Conservation (phyloP, 306 rosid genomes). For the Prunus mongolica region DNA sequence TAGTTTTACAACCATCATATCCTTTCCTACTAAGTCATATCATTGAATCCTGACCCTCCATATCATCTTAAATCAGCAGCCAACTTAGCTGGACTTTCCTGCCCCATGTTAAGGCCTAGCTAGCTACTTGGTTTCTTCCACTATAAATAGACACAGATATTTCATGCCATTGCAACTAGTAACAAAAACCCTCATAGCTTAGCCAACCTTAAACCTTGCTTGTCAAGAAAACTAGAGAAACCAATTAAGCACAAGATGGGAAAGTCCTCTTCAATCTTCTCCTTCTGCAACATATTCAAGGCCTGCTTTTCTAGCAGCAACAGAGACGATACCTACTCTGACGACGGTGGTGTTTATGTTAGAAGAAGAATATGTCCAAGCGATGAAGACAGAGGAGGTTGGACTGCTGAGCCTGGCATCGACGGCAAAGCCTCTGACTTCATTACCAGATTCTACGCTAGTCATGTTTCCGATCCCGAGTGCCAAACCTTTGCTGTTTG, state of each 20-base stretch:
- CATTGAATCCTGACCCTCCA: conserved; percentile 48
- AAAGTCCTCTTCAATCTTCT: conserved; percentile 51
- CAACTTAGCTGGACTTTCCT: conserved; percentile 9
- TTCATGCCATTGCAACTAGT: conserved; percentile 15
- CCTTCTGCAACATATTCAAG: conserved; percentile 59
- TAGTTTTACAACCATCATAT: conserved; percentile 25
- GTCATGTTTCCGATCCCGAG: conserved; percentile 51
- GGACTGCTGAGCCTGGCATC: conserved; percentile 93
- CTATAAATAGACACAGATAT: conserved; percentile 35
- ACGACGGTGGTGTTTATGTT: conserved; percentile 42
- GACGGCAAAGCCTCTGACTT: conserved; percentile 76
- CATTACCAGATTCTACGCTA: conserved; percentile 69
- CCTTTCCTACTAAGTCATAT: conserved; percentile 31
- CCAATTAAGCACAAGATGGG: conserved; percentile 14
- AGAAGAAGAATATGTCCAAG: conserved; percentile 64
- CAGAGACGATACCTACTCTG: conserved; percentile 35
- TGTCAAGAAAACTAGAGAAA: background rate
- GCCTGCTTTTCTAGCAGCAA: conserved; percentile 56
- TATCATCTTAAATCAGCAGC: conserved; percentile 8
- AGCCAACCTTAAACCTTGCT: background rate
- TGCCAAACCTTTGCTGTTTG: conserved; percentile 35
- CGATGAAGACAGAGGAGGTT: conserved; percentile 69
- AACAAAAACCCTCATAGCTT: background rate
- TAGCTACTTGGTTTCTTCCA: background rate
- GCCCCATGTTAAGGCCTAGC: no score